phyloP scores from a whole-genome alignment of 352 stramenopile species.

The Phytophthora pisi region DNA sequence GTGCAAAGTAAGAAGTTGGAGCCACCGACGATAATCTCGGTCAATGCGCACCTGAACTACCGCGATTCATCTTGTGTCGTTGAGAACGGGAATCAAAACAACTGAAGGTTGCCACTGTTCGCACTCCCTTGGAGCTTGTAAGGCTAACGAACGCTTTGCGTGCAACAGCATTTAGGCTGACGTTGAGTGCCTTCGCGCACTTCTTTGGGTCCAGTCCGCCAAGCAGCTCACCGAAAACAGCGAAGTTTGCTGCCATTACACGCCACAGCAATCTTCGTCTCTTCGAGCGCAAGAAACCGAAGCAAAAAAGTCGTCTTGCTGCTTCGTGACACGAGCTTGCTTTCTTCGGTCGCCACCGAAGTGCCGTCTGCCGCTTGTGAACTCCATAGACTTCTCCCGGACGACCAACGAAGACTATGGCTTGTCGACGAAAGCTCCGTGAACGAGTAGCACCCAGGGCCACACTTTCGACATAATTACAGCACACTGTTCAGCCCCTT shows the following conservation, averaged over 20 bases:
- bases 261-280: neutral
- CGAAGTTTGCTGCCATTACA: neutral
- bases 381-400: neutral
- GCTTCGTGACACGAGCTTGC: neutral
- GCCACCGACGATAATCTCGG: neutral
- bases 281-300: conserved; percentile 12
- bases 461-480: neutral
- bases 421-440: too few relatives aligned
- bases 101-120: neutral
- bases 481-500: neutral
- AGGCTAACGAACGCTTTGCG: neutral
- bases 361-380: neutral
- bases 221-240: conserved; percentile 1
- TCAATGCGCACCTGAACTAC: too few relatives aligned
- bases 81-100: neutral
- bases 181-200: neutral
- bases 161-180: neutral
- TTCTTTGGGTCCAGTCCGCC: neutral
- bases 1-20: neutral
- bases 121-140: neutral
- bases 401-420: neutral
- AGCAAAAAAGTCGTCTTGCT: conserved; percentile 3
- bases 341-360: neutral
- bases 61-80: neutral
- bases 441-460: too few relatives aligned